Conservation (phyloP, 768 basidiomycete genomes). For the Filobasidium wieringae region DNA sequence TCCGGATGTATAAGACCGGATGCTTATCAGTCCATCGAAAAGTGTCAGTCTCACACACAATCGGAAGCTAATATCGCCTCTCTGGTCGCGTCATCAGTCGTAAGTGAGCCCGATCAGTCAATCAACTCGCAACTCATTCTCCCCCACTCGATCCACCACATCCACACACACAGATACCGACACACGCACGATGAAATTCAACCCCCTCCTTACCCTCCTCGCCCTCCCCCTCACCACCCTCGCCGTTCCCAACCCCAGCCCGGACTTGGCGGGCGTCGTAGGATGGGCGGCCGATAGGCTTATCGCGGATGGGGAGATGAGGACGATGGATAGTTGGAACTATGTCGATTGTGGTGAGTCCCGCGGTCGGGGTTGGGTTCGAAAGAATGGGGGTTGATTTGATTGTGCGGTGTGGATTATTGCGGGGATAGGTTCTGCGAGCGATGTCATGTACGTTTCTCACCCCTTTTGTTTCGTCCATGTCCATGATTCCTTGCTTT, state of each 20-base stretch:
- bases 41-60: too few species aligned
- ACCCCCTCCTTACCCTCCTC: conserved; percentile 7
- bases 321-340: conserved; percentile 48
- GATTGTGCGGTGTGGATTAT: conserved; percentile 36
- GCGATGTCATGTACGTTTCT: conserved; percentile 16
- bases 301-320: conserved; percentile 32
- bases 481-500: neutral
- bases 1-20: too few species aligned
- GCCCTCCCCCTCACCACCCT: conserved; percentile 22
- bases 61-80: too few species aligned
- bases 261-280: conserved; percentile 22
- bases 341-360: conserved; percentile 64
- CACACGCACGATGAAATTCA: conserved; percentile 6
- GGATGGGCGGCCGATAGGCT: conserved; percentile 24
- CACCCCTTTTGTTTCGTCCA: conserved; percentile 29
- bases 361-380: conserved; percentile 58
- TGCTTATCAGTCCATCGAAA: too few species aligned
- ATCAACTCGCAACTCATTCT: too few species aligned
- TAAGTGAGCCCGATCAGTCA: too few species aligned
- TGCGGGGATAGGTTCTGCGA: neutral
- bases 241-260: conserved; percentile 17
- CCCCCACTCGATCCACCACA: too few species aligned
- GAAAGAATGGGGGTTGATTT: conserved; percentile 72
- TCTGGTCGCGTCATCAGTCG: too few species aligned
- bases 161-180: too few species aligned